These are phyloP conservation scores for Sporothrix brasiliensis DNA, from an alignment of 2,329 filamentous ascomycete species.

Conservation along the genomic window DNA sequence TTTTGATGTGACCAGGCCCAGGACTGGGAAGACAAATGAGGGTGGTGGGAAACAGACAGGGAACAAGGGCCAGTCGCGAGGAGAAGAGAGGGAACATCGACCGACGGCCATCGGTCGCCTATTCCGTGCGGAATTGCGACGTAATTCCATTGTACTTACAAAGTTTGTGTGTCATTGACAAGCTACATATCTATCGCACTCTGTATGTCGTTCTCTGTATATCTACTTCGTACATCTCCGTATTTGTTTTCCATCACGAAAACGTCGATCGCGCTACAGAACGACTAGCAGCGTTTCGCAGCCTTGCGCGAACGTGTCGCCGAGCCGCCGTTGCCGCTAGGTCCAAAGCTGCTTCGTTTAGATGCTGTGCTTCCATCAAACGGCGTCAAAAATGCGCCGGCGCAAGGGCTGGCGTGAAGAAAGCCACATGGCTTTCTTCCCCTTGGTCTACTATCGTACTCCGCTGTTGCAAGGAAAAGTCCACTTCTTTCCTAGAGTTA, in stretches of 20 bases:
- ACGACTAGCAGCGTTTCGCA: neutral
- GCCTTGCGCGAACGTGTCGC: conserved; percentile 3
- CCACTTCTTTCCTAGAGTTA: neutral
- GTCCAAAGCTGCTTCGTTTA: neutral
- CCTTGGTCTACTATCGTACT: neutral
- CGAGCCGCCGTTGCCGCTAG: conserved; percentile 7
- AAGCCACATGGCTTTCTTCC: conserved; percentile 18
- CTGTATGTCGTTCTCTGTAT: too few relatives aligned
- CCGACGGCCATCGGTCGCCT: neutral
- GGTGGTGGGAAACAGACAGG: conserved; percentile 10
- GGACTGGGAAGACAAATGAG: neutral
- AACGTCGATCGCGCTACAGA: neutral
- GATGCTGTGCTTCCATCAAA: neutral
- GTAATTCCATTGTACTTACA: too few relatives aligned
- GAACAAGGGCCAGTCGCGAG: neutral
- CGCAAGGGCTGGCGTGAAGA: conserved; percentile 24
- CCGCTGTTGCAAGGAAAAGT: neutral
- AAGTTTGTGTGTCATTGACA: too few relatives aligned
- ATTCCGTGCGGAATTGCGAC: neutral
- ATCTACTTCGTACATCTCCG: neutral
- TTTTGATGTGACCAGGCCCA: neutral
- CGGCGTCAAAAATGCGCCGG: conserved; percentile 10
- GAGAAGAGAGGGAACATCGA: neutral
- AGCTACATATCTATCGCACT: neutral
- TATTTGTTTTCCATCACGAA: neutral